Base-by-base conservation (phyloP, 495 filamentous ascomycete genomes). In the Hyphodiscus hymeniophilus region DNA sequence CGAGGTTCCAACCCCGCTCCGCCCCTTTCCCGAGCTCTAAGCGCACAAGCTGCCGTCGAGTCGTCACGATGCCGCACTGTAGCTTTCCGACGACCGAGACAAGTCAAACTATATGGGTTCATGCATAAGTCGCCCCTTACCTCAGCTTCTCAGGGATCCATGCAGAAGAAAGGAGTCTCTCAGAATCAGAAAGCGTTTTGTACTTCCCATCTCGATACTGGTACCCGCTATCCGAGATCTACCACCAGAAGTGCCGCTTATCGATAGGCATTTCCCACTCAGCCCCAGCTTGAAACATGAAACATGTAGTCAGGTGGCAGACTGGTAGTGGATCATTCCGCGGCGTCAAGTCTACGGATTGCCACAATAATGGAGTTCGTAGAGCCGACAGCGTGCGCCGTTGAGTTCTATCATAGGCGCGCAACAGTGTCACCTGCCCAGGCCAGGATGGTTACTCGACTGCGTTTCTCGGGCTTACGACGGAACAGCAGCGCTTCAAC, bases 401-500 rank as follows among this genome's bases (percentile, higher is more conserved):
- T 12, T n/a, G 11, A 18, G 16, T 16, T 32, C n/a, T 17, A 15
- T 31, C 3, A 28, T 16, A 33, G 32, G 30, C 23, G 26, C 42
- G 42, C 42, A 39, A 24, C n/a, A n/a, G 23, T 28, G 22, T 16
- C 8, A 21, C 35, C 21, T 13, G 30, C 30, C 45, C n/a, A 49
- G 8, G n/a, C 42, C 15, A 4, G 13, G 1, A 36, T n/a, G 12
- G 10, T 31, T 36, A 7, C 20, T 18, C 8, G 3, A 6, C n/a
- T 32, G 23, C 26, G 26, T 28, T 28, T 28, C 26, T 42, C 26
- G 35, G 26, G 46, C 46, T 15, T 23, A 26, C 26, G 23, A 16
- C 48, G 31, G 46, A n/a, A 15, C 23, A 38, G 39, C 39, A 18
- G 48, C 48, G 41, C 48, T 45, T 45, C 48, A 31, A 48, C 17